These are phyloP conservation scores for Phaeoacremonium minimum DNA, from an alignment of 2,329 filamentous ascomycete species.

Conservation along the genomic window DNA sequence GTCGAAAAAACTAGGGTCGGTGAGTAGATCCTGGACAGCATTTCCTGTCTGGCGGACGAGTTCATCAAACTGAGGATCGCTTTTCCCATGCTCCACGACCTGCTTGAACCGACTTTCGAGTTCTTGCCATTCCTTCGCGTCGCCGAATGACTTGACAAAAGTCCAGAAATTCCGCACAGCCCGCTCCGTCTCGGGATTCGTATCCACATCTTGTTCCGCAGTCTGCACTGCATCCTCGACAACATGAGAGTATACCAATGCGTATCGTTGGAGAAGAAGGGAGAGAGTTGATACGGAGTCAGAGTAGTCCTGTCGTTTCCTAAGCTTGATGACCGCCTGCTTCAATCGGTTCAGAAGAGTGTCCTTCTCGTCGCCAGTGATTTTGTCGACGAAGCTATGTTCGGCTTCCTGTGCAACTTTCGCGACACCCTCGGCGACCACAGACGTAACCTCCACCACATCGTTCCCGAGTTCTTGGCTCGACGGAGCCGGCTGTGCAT, in stretches of 20 bases:
- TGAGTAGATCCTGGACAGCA: constrained; percentile 75
- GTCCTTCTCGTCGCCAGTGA: constrained; percentile 67
- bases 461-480: constrained; percentile 61
- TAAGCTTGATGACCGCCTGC: constrained; percentile 67
- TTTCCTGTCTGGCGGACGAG: constrained; percentile 70
- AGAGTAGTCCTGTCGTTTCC: constrained; percentile 75
- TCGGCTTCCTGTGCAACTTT: constrained; percentile 55
- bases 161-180: constrained; percentile 78
- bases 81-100: constrained; percentile 68
- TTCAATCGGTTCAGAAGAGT: constrained; percentile 73
- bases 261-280: constrained; percentile 72
- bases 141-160: constrained; percentile 76
- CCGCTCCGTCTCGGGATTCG: constrained; percentile 70
- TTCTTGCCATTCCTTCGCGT: constrained; percentile 68
- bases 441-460: constrained; percentile 47
- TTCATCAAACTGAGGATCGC: constrained; percentile 78
- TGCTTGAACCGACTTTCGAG: constrained; percentile 65
- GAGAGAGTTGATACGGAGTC: constrained; percentile 80
- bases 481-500: constrained; percentile 44
- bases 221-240: constrained; percentile 62
- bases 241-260: constrained; percentile 70
- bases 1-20: constrained; percentile 81
- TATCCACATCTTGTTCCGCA: constrained; percentile 65
- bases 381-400: constrained; percentile 68
- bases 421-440: constrained; percentile 47